Base-by-base conservation (phyloP, 2,329 filamentous ascomycete genomes). In the Aspergillus melleus region DNA sequence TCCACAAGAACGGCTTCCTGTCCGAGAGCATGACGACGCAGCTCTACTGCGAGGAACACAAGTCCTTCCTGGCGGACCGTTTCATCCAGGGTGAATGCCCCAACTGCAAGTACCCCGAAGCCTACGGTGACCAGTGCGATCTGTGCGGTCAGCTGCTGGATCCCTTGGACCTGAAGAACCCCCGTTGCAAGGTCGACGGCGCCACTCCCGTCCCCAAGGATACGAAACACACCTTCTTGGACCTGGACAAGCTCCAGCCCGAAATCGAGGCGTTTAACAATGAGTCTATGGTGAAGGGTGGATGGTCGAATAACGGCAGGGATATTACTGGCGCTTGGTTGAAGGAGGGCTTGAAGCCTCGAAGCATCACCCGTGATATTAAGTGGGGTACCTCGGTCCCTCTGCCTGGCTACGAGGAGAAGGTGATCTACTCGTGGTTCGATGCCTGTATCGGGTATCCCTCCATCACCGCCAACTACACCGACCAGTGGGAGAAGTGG, bases 381-480 rank as follows among this genome's bases (percentile, higher is more conserved):
- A 93, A 90, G 74, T 97, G 94, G 94, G 94, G 94, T 71, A 86
- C 86, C 8, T 81, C 84, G 2, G 84, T 88, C 49, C 83, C 81
- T 46, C 78, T 84, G 4, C 81, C 83, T 30, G 86, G 83, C 12
- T 90, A 88, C 68, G 86, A 89, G 64, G 82, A 88, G 64, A 91
- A 91, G 81, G 94, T 96, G 62, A 87, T 97, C 66, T 97, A 97
- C 72, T 92, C 96, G 61, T 91, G 89, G 92, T 92, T 97, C 73
- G 91, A 96, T 74, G 91, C 91, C 57, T 95, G 91, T 76, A 95
- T 96, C 70, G 93, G 93, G 20, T 97, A 97, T 74, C 88, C 92
- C n/a, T 96, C 92, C 1, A 97, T 97, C 67, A 96, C 93, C 1
- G 91, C 91, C 64, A 92, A 87, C 68, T 96, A 96, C 76, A 96